These are phyloP conservation scores for Bipolaris cookei DNA, from an alignment of 2,329 filamentous ascomycete species.

Conservation along the genomic window DNA sequence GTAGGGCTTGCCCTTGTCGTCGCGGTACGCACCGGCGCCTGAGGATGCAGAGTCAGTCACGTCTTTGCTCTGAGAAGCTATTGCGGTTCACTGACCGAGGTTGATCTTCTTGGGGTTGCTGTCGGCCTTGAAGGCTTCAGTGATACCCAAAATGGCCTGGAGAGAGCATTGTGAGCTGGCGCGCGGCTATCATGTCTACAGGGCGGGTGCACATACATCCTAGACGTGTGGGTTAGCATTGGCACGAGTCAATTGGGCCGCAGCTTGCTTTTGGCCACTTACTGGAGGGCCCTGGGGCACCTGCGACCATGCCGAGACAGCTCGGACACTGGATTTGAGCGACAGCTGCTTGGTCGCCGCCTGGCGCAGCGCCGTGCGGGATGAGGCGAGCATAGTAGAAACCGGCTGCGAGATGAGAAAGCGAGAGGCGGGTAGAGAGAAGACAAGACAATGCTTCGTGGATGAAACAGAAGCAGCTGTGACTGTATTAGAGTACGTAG, in stretches of 20 bases:
- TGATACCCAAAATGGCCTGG: conserved; percentile 86
- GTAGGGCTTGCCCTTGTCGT: conserved; percentile 97
- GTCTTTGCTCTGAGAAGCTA: background rate
- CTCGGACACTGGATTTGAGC: conserved; percentile 56
- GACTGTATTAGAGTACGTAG: too few species aligned
- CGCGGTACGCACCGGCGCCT: conserved; percentile 97
- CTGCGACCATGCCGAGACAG: conserved; percentile 85
- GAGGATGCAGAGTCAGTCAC: conserved; percentile 29
- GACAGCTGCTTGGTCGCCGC: conserved; percentile 45
- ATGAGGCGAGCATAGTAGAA: conserved; percentile 46
- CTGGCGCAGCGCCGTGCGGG: conserved; percentile 48
- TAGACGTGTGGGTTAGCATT: conserved; percentile 33
- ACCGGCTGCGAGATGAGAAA: conserved; percentile 15
- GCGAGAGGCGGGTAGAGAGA: conserved; percentile 12
- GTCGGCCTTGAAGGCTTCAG: conserved; percentile 99
- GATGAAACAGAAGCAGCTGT: conserved; percentile 16
- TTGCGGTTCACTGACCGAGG: conserved; percentile 66
- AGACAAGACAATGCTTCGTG: conserved; percentile 16
- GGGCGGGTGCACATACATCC: conserved; percentile 42
- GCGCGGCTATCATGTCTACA: background rate
- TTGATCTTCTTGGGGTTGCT: conserved; percentile 96
- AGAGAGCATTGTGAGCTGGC: conserved; percentile 29
- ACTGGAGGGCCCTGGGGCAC: conserved; percentile 94
- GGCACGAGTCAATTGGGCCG: conserved; percentile 16
- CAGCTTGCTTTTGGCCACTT: conserved; percentile 53